Conservation (phyloP, 305 asterid species). For the Fraxinus paxiana region DNA sequence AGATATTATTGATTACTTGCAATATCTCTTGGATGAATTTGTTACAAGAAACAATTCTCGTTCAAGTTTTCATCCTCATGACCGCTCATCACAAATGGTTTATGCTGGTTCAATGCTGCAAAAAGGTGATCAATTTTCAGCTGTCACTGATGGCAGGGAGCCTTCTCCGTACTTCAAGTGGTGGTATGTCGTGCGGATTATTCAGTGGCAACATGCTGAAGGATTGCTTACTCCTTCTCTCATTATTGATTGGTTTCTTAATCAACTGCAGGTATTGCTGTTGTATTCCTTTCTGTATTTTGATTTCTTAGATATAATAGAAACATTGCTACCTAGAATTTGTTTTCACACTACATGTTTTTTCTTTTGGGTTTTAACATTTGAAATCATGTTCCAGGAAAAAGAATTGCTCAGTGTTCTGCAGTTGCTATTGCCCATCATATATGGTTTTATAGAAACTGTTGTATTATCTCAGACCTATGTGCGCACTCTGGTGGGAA, state of each 20-base stretch:
- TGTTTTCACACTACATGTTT: neutral
- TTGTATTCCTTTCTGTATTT: slow-evolving; percentile 11
- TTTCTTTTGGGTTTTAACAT: slow-evolving; percentile 18
- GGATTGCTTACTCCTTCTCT: slow-evolving; percentile 85
- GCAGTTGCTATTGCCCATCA: slow-evolving; percentile 87
- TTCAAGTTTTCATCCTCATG: slow-evolving; percentile 51
- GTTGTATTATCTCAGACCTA: slow-evolving; percentile 87
- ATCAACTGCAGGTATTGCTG: slow-evolving; percentile 79
- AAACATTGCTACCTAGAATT: neutral
- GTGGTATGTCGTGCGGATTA: slow-evolving; percentile 95
- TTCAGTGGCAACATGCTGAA: slow-evolving; percentile 94
- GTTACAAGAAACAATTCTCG: slow-evolving; percentile 58
- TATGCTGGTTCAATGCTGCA: slow-evolving; percentile 62
- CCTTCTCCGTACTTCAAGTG: slow-evolving; percentile 88
- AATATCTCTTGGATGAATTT: slow-evolving; percentile 82
- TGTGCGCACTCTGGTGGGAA: slow-evolving; percentile 66
- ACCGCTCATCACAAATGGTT: slow-evolving; percentile 61
- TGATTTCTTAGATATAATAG: neutral
- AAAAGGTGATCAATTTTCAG: slow-evolving; percentile 49
- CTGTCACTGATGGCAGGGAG: slow-evolving; percentile 57
- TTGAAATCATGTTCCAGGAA: slow-evolving; percentile 56
- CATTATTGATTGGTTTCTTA: slow-evolving; percentile 92
- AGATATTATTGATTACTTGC: slow-evolving; percentile 90
- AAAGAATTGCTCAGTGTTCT: slow-evolving; percentile 73
- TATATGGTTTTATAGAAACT: slow-evolving; percentile 82